phyloP scores from a whole-genome alignment of 106 monocot genomes.

The Allium cepa region DNA sequence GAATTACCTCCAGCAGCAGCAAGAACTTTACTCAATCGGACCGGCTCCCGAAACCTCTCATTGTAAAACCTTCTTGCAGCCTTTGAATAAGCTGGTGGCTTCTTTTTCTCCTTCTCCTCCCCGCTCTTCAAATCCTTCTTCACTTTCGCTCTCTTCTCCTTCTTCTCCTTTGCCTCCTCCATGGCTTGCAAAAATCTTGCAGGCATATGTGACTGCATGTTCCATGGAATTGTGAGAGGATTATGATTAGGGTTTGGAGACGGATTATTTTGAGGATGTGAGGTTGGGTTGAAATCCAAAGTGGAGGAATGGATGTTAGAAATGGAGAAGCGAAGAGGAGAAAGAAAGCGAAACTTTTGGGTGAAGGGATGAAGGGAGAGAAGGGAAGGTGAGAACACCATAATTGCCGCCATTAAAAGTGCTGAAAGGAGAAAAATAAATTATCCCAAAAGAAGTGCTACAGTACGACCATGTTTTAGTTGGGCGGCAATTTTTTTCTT shows the following conservation, averaged over 20 bases:
- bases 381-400: slow-evolving; percentile 5
- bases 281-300: slow-evolving; percentile 57
- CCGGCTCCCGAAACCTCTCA: slow-evolving; percentile 62
- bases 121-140: slow-evolving; percentile 23
- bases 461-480: no score
- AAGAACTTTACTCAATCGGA: slow-evolving; percentile 78
- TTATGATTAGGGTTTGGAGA: slow-evolving; percentile 7
- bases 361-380: slow-evolving; percentile 4
- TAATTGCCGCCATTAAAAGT: slow-evolving; percentile 1
- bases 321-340: slow-evolving; percentile 12
- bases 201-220: slow-evolving; percentile 53
- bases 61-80: slow-evolving; percentile 97
- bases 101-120: not conserved
- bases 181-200: slow-evolving; percentile 60
- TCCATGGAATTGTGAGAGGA: slow-evolving; percentile 65
- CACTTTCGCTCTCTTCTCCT: slow-evolving; percentile 24
- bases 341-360: slow-evolving; percentile 2
- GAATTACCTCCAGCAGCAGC: slow-evolving; percentile 82
- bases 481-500: no score
- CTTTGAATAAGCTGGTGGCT: slow-evolving; percentile 69
- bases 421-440: not conserved
- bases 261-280: slow-evolving; percentile 20
- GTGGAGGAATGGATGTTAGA: slow-evolving; percentile 13
- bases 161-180: slow-evolving; percentile 25
- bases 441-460: no score